phyloP scores from a whole-genome alignment of 257 asterid genomes.

The Petunia secreta region DNA sequence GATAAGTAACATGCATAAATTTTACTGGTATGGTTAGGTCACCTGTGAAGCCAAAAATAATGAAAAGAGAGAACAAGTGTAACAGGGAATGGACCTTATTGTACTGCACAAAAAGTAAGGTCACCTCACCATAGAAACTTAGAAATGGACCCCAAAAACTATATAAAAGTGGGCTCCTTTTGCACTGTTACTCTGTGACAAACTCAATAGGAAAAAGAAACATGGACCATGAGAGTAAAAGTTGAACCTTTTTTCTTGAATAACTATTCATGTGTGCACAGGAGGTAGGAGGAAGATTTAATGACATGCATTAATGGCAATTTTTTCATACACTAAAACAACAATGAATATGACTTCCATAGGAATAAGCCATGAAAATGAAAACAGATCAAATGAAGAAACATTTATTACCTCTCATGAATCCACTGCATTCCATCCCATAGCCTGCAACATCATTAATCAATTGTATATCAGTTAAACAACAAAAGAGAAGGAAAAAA shows the following conservation, averaged over 20 bases:
- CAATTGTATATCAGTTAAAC: slow-evolving; percentile 15
- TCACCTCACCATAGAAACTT: background rate
- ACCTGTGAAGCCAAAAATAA: slow-evolving; percentile 6
- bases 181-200: slow-evolving; percentile 15
- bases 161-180: background rate
- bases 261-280: background rate
- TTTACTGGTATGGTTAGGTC: background rate
- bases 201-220: background rate
- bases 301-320: slow-evolving; percentile 13
- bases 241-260: background rate
- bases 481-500: background rate
- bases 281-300: slow-evolving; percentile 1
- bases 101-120: background rate
- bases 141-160: background rate
- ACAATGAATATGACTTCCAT: background rate
- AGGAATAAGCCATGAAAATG: background rate
- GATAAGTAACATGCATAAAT: slow-evolving; percentile 17
- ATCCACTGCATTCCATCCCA: slow-evolving; percentile 98
- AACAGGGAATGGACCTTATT: slow-evolving; percentile 5
- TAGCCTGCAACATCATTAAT: slow-evolving; percentile 70
- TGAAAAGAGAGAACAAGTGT: background rate
- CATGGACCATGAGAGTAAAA: background rate
- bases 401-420: slow-evolving; percentile 78
- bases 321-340: background rate
- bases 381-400: slow-evolving; percentile 17